Base-by-base conservation (phyloP, 2,329 filamentous ascomycete genomes). In the Hymenoscyphus fructigenus region DNA sequence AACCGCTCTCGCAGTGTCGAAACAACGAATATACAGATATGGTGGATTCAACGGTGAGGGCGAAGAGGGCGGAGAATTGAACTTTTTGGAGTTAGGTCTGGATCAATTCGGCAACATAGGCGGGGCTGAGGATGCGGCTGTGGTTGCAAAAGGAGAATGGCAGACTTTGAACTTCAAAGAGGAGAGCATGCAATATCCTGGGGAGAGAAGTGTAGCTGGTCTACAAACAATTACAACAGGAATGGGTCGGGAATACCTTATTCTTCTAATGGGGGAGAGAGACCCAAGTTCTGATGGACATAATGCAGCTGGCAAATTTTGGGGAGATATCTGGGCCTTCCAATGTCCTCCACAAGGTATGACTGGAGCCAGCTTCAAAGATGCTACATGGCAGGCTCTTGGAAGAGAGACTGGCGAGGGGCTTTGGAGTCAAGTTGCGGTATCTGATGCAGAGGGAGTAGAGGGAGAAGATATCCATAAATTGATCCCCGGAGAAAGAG, bases 11-110 rank as follows among this genome's bases (percentile, higher is more conserved):
- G 85, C 88, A 0, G 83, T 88, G 61, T 83, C 82, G 56, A 82
- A 84, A 62, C 85, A 85, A 28, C 84, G 86, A 28, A 76, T 96
- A 6, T 96, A 89, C 78, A 84, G 92, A 32, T 93, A 92, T 79
- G 91, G 92, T 67, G 92, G 92, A 0, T 94, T 89, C 71, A 90
- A 94, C 75, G 91, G 90, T 0, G 79, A 82, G 56, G 79, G 74
- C 0, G 90, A 93, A 72, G 80, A 91, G 58, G 91, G 91, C 17
- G 91, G 90, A 0, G 82, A 83, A 65, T 73, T 96, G 14, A 91
- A 96, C 73, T 83, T 90, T 65, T 74, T 89, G 20, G 81, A 84
- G 62, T 80, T 89, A 10, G 81, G 78, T 20, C 77, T 88, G n/a
- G 84, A 85, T 70, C 79, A 79, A 32, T 85, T 85, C 70, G 79